These are phyloP conservation scores for Paraconiothyrium brasiliense DNA, from an alignment of 2,329 filamentous ascomycete species.

Conservation along the genomic window DNA sequence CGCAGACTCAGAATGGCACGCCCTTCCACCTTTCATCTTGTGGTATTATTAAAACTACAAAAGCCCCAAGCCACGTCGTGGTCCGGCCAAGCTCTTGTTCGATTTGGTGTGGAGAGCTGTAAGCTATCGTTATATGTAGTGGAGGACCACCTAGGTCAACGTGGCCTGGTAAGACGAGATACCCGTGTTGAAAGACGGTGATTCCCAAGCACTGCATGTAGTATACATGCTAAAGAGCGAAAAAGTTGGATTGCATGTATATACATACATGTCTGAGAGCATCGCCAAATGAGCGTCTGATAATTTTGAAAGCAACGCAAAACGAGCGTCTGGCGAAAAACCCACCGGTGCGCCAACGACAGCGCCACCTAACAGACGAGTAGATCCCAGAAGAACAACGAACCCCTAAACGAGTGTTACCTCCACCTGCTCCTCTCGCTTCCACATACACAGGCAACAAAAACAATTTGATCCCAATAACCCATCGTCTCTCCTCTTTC, in stretches of 20 bases:
- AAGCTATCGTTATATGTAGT: not conserved
- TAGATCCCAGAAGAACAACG: slow-evolving; percentile 10
- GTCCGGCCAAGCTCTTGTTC: not conserved
- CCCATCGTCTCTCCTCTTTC: not conserved
- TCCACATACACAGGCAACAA: not conserved
- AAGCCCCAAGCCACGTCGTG: not conserved
- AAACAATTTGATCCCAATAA: slow-evolving; percentile 16
- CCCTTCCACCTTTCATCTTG: not conserved
- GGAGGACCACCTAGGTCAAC: no score
- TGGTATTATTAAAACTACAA: not conserved
- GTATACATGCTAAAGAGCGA: slow-evolving; percentile 14
- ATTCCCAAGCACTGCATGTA: no score
- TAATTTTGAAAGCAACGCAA: slow-evolving; percentile 5
- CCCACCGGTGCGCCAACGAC: slow-evolving; percentile 13
- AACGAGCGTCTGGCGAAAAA: slow-evolving; percentile 11
- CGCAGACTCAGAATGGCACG: not conserved
- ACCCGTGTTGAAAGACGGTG: no score
- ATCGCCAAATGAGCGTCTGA: not conserved
- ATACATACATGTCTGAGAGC: not conserved
- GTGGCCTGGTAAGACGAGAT: no score
- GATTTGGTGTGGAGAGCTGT: not conserved
- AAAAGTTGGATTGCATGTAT: slow-evolving; percentile 20
- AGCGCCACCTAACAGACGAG: not conserved
- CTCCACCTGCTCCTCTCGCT: not conserved
- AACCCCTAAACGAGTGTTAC: slow-evolving; percentile 11